Percentiles rank a stretch among this genome's conserved stretches.
Conservation (phyloP, 805 yeast genomes). For the Hanseniaspora clermontiae region DNA sequence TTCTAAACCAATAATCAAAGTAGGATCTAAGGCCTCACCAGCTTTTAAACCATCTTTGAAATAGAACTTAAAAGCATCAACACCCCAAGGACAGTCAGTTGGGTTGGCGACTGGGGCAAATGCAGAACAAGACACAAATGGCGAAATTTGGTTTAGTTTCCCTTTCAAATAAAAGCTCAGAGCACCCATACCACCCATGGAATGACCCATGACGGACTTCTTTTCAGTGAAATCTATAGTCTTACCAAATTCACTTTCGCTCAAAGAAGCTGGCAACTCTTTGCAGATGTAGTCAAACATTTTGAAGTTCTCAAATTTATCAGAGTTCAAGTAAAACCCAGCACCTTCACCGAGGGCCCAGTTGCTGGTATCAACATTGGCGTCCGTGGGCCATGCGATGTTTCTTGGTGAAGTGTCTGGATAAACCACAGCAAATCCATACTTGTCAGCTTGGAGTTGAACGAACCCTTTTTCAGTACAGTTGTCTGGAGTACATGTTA, state of each 20-base stretch:
- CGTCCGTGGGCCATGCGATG: conserved; percentile 57
- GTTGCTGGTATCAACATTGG: conserved; percentile 31
- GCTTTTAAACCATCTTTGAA: conserved; percentile 31
- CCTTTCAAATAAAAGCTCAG: conserved; percentile 53
- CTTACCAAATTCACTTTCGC: conserved; percentile 28
- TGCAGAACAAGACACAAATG: conserved; percentile 68
- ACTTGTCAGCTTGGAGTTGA: conserved; percentile 64
- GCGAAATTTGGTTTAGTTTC: conserved; percentile 35
- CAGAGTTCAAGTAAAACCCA: conserved; percentile 84
- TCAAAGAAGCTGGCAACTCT: conserved; percentile 51
- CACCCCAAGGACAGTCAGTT: conserved; percentile 69
- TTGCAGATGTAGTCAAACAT: conserved; percentile 75
- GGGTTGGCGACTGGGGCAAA: conserved; percentile 89
- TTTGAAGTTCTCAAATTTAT: conserved; percentile 53
- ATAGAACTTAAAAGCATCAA: conserved; percentile 68
- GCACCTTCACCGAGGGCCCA: conserved; percentile 95
- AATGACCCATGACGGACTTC: conserved; percentile 82
- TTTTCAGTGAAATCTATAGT: conserved; percentile 47
- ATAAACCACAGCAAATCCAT: conserved; percentile 77
- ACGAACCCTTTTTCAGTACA: conserved; percentile 88
- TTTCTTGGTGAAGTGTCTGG: conserved; percentile 96
- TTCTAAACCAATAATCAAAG: conserved; percentile 43
- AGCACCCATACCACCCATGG: conserved; percentile 98
- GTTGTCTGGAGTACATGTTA: conserved; percentile 87
- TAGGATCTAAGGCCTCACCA: conserved; percentile 80